Conservation (phyloP, 306 rosid species). For the Corylus avellana region DNA sequence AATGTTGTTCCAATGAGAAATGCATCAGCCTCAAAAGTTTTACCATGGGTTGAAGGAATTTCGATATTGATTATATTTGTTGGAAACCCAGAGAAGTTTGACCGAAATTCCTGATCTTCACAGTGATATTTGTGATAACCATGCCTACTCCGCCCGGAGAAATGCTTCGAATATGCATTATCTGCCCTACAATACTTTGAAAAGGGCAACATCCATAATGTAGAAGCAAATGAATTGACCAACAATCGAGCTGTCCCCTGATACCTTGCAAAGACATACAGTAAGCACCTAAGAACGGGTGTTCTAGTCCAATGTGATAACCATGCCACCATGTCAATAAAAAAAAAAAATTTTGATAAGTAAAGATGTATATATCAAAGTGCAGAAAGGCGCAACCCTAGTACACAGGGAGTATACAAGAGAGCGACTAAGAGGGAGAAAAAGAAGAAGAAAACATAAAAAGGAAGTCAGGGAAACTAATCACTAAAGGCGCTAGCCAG, state of each 20-base stretch:
- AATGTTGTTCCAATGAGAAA: constrained; percentile 23
- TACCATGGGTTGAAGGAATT: constrained; percentile 79
- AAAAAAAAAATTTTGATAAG: background rate
- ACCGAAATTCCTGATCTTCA: constrained; percentile 61
- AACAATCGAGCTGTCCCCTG: constrained; percentile 97
- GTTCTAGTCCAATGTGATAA: background rate
- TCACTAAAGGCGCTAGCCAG: too few species aligned
- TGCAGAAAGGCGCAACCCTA: too few species aligned
- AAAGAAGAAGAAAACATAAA: too few species aligned
- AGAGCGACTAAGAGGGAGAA: too few species aligned
- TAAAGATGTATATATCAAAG: too few species aligned
- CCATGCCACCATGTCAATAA: constrained; percentile 6
- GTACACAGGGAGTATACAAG: too few species aligned
- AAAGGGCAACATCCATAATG: constrained; percentile 97
- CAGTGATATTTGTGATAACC: constrained; percentile 61
- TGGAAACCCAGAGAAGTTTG: constrained; percentile 88
- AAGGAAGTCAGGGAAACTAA: too few species aligned
- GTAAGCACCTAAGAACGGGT: constrained; percentile 40
- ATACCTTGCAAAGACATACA: constrained; percentile 43
- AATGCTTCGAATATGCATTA: constrained; percentile 63
- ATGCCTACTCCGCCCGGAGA: constrained; percentile 45
- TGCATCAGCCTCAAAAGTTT: constrained; percentile 30
- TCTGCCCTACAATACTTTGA: constrained; percentile 84
- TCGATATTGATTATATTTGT: constrained; percentile 86
- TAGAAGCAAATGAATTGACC: constrained; percentile 90